Conservation (phyloP, 2,329 filamentous ascomycete species). For the Aspergillus novoparasiticus region DNA sequence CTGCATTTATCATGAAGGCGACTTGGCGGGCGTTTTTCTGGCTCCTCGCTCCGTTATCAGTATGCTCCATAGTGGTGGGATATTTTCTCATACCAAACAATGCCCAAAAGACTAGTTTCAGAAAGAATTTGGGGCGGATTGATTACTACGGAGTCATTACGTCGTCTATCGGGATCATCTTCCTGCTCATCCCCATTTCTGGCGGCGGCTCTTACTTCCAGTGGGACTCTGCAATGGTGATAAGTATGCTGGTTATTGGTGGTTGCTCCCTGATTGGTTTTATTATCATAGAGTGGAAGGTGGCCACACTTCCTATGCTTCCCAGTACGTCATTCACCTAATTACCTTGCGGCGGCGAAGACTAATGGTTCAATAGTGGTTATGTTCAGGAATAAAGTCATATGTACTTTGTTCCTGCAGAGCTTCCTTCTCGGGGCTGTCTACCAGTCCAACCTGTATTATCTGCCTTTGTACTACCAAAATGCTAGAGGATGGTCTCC, state of each 20-base stretch:
- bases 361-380: conserved; percentile 29
- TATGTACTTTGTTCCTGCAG: conserved; percentile 59
- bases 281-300: conserved; percentile 58
- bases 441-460: conserved; percentile 64
- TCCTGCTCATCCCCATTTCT: conserved; percentile 65
- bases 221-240: conserved; percentile 60
- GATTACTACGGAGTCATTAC: conserved; percentile 62
- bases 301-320: conserved; percentile 61
- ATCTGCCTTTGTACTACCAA: conserved; percentile 64
- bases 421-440: conserved; percentile 63
- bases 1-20: conserved; percentile 46
- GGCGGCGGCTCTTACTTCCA: conserved; percentile 61
- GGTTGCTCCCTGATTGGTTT: conserved; percentile 52
- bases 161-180: conserved; percentile 59
- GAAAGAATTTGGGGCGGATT: conserved; percentile 56
- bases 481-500: conserved; percentile 54
- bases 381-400: conserved; percentile 58
- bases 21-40: conserved; percentile 54
- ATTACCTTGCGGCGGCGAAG: background rate
- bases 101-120: conserved; percentile 49
- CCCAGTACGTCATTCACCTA: conserved; percentile 38
- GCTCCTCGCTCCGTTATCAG: conserved; percentile 56
- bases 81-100: conserved; percentile 57
- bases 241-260: conserved; percentile 60
- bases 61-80: conserved; percentile 50